Base-by-base conservation (phyloP, 2,329 filamentous ascomycete species). In the Penicillium expansum region DNA sequence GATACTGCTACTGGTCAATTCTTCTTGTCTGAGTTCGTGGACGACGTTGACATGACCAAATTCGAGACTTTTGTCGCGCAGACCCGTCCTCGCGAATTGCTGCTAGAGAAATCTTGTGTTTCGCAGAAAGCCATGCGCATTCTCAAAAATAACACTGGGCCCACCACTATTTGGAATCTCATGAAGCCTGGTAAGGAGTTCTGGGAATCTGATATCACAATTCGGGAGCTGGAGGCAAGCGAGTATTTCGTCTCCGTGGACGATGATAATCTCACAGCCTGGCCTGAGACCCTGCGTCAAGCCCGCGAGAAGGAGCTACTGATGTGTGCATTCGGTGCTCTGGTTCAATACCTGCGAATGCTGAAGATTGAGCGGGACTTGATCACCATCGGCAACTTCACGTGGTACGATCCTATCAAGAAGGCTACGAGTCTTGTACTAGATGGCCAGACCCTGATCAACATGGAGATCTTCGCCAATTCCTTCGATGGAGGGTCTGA, bases 11-110 rank as follows among this genome's bases (percentile, higher is more conserved):
- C 93, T 0, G 94, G 93, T 10, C 91, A 96, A 62, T 99, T 99
- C 72, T 92, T 90, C 69, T 75, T 99, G n/a, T 90, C 92, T 1
- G 87, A 95, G 60, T 97, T 97, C 62, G 82, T 89, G 5, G 94
- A 99, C 67, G 94, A 99, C 71, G 84, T 87, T 4, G 92, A 97
- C 67, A 83, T 97, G 76, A 99, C 94, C 56, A 96, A 92, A 70
- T 97, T 99, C 65, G 94, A 99, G 78, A 99, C 94, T 0, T 89
- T 99, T 61, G 87, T 99, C 37, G 94, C 94, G 16, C 94, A 99
- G 73, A 96, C 87, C 16, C 85, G 89, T 20, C 94, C 94, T 0
- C 88, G 91, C 48, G 94, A 99, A 74, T 77, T 99, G 43, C 78
- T 99, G 0, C 78, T 99, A 0, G 94, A 99, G 71, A 97, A 95